Evolutionary conservation across 2,329 filamentous ascomycete species (phyloP).

Genomic region (Biscogniauxia mediterranea): DNA sequence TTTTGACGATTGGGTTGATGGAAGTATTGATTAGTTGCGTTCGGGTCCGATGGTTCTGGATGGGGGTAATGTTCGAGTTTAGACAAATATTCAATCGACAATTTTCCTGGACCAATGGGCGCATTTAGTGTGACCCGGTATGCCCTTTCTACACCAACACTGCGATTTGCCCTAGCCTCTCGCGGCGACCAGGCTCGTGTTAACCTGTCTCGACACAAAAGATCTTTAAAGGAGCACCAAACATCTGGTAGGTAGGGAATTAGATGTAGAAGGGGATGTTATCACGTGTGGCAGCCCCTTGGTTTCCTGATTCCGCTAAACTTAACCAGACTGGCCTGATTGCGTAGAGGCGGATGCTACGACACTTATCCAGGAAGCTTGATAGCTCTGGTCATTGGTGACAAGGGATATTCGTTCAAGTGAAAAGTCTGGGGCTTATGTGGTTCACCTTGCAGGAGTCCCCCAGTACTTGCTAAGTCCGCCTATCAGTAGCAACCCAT

Average conservation of each 20-base stretch:
- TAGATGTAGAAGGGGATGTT: constrained; percentile 19
- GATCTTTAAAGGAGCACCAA: constrained; percentile 20
- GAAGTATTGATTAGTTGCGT: not conserved
- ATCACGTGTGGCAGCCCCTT: constrained; percentile 15
- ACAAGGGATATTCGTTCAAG: constrained; percentile 22
- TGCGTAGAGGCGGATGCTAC: constrained; percentile 21
- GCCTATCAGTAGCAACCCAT: constrained; percentile 28
- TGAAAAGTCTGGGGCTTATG: constrained; percentile 28
- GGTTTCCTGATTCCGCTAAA: constrained; percentile 6
- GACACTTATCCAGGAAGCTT: constrained; percentile 24
- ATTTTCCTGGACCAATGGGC: constrained; percentile 23
- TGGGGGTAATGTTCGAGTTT: constrained; percentile 8
- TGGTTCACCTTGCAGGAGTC: constrained; percentile 28
- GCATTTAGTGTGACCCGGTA: constrained; percentile 19
- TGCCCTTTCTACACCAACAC: constrained; percentile 22
- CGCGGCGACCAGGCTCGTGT: constrained; percentile 21
- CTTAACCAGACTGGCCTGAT: constrained; percentile 21
- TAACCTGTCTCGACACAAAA: constrained; percentile 22
- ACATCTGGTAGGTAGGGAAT: constrained; percentile 17
- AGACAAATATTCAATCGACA: constrained; percentile 21
- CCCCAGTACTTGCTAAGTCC: constrained; percentile 24
- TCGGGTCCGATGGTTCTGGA: constrained; percentile 11
- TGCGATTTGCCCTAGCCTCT: constrained; percentile 17
- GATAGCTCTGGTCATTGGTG: constrained; percentile 22
- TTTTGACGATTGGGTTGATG: constrained; percentile 1